These are phyloP conservation scores for Tillandsia leiboldiana DNA, from an alignment of 176 grass and related monocot genomes.

Conservation along the genomic window DNA sequence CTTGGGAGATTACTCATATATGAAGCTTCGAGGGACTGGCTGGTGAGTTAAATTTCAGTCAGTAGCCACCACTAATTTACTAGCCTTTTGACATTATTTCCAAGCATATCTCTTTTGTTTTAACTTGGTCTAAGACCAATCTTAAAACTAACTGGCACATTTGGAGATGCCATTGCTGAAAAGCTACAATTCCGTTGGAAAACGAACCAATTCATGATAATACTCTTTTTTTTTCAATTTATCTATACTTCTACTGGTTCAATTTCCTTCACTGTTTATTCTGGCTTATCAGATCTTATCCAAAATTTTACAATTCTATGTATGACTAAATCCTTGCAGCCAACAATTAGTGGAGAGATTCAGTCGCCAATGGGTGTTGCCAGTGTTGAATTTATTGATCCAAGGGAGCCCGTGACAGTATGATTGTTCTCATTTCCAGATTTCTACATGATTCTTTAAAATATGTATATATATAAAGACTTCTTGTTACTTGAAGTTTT, in stretches of 20 bases:
- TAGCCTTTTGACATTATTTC: neutral
- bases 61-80: neutral
- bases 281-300: too few species aligned
- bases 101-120: neutral
- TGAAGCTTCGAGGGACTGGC: conserved; percentile 87
- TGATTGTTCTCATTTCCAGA: conserved; percentile 23
- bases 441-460: conserved; percentile 4
- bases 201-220: too few species aligned
- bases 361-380: conserved; percentile 73
- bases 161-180: too few species aligned
- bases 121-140: neutral
- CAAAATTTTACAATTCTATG: neutral
- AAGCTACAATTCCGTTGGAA: too few species aligned
- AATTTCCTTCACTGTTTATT: too few species aligned
- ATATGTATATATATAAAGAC: neutral
- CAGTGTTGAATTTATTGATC: conserved; percentile 94
- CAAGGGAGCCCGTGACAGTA: conserved; percentile 80
- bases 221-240: too few species aligned
- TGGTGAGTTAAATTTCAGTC: conserved; percentile 51
- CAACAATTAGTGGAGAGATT: conserved; percentile 80
- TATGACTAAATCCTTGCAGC: conserved; percentile 49
- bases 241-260: too few species aligned
- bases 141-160: too few species aligned
- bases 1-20: conserved; percentile 91
- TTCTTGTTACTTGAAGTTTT: neutral